A percentile compares a stretch with the other conserved stretches of the same genome.
These are phyloP conservation scores for Starmerella potacharoeniae DNA, from an alignment of 805 yeast species.

Conservation along the genomic window DNA sequence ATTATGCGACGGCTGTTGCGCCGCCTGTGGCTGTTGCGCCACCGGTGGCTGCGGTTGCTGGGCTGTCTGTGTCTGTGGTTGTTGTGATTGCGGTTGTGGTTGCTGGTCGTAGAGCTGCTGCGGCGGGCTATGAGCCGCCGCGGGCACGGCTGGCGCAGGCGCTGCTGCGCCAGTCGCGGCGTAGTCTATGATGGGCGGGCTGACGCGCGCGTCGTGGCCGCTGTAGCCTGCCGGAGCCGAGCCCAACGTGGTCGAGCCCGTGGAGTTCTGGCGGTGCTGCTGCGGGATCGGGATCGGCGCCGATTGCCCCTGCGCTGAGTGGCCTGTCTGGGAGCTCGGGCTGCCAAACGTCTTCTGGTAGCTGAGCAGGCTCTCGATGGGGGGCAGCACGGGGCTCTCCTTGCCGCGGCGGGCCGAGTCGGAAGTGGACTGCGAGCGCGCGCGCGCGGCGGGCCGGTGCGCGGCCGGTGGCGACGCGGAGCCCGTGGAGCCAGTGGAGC, in stretches of 20 bases:
- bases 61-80: background rate
- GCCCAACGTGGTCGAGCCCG: too few species aligned
- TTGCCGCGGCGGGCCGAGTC: background rate
- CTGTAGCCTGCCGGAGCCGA: background rate
- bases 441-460: background rate
- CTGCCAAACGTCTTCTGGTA: background rate
- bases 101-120: background rate
- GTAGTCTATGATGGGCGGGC: background rate
- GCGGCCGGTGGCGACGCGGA: background rate
- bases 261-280: background rate
- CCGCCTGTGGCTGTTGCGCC: background rate
- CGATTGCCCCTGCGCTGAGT: background rate
- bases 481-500: too few species aligned
- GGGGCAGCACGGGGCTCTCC: conserved; percentile 7
- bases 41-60: background rate
- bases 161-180: background rate
- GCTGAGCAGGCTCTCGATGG: conserved; percentile 8
- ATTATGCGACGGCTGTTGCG: background rate
- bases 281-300: conserved; percentile 1
- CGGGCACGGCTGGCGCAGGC: background rate
- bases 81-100: background rate
- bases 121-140: background rate
- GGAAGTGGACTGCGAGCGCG: conserved; percentile 5
- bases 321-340: too few species aligned
- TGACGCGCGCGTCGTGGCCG: background rate